Evolutionary conservation across 106 monocot species (phyloP).

Genomic region (Narthecium ossifragum): DNA sequence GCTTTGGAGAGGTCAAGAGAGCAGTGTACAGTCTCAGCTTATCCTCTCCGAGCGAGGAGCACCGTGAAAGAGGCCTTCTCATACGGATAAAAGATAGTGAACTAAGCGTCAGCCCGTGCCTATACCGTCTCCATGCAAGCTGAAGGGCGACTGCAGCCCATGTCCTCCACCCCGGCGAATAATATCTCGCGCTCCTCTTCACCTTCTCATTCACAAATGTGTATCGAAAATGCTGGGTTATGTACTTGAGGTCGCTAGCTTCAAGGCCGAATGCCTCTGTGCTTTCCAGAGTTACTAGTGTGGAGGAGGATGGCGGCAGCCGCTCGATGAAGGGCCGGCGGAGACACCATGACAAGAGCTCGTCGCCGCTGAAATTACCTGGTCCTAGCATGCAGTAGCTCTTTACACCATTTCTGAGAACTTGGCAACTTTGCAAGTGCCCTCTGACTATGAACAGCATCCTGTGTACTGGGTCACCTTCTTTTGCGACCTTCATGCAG

Average conservation of each 20-base stretch:
- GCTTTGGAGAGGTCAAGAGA: slow-evolving; percentile 80
- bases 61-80: slow-evolving; percentile 65
- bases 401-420: slow-evolving; percentile 48
- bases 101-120: slow-evolving; percentile 55
- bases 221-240: slow-evolving; percentile 87
- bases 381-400: slow-evolving; percentile 64
- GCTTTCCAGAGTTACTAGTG: slow-evolving; percentile 48
- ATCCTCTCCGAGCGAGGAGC: slow-evolving; percentile 73
- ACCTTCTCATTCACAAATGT: slow-evolving; percentile 73
- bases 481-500: slow-evolving; percentile 69
- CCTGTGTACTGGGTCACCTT: slow-evolving; percentile 81
- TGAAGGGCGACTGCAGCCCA: slow-evolving; percentile 94
- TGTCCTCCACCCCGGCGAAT: slow-evolving; percentile 82
- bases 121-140: slow-evolving; percentile 67
- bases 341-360: slow-evolving; percentile 94
- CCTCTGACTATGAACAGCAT: slow-evolving; percentile 80
- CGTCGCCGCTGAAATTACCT: slow-evolving; percentile 74
- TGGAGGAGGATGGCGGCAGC: slow-evolving; percentile 61
- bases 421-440: slow-evolving; percentile 50
- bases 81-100: slow-evolving; percentile 74
- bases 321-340: slow-evolving; percentile 77
- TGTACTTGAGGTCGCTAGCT: slow-evolving; percentile 57
- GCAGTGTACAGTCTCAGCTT: slow-evolving; percentile 80
- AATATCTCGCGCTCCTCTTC: slow-evolving; percentile 69
- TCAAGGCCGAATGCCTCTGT: slow-evolving; percentile 69